Evolutionary conservation across 2,329 filamentous ascomycete genomes (phyloP).

Genomic region (Aspergillus phoenicis): DNA sequence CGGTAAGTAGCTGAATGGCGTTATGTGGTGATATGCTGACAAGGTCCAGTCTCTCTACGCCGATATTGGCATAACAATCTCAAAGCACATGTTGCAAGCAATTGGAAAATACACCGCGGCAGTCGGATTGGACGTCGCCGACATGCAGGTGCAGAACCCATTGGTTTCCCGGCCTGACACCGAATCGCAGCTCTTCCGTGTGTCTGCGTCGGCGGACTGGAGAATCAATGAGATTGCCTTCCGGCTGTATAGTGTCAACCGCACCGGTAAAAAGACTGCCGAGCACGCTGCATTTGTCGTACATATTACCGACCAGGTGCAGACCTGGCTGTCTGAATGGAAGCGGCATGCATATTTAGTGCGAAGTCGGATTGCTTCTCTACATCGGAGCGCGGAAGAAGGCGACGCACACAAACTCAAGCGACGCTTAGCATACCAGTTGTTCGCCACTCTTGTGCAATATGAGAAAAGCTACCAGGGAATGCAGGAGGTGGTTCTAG

Average conservation of each 20-base stretch:
- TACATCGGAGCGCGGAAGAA: conserved; percentile 62
- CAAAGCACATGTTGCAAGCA: conserved; percentile 57
- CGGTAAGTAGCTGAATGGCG: conserved; percentile 5
- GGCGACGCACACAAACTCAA: conserved; percentile 73
- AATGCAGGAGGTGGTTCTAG: conserved; percentile 61
- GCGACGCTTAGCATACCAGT: conserved; percentile 76
- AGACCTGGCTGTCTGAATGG: conserved; percentile 25
- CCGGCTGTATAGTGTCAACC: conserved; percentile 11
- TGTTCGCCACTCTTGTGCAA: conserved; percentile 61
- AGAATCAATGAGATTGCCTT: background rate
- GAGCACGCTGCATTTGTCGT: conserved; percentile 12
- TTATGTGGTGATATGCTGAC: conserved; percentile 1
- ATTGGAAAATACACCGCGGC: conserved; percentile 59
- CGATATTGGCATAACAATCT: conserved; percentile 67
- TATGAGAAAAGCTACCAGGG: conserved; percentile 60
- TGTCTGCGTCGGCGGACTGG: conserved; percentile 15
- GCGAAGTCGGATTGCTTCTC: conserved; percentile 60
- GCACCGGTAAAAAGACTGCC: background rate
- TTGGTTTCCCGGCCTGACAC: conserved; percentile 50
- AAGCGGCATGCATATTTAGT: conserved; percentile 71
- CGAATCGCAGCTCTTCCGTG: conserved; percentile 8
- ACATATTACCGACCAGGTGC: background rate
- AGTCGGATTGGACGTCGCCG: conserved; percentile 64
- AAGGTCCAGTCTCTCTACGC: conserved; percentile 58
- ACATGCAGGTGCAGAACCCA: conserved; percentile 70